Percentiles rank a stretch among this genome's conserved stretches.
Evolutionary conservation across 2,329 filamentous ascomycete genomes (phyloP).

Genomic region (Alternaria ventricosa): DNA sequence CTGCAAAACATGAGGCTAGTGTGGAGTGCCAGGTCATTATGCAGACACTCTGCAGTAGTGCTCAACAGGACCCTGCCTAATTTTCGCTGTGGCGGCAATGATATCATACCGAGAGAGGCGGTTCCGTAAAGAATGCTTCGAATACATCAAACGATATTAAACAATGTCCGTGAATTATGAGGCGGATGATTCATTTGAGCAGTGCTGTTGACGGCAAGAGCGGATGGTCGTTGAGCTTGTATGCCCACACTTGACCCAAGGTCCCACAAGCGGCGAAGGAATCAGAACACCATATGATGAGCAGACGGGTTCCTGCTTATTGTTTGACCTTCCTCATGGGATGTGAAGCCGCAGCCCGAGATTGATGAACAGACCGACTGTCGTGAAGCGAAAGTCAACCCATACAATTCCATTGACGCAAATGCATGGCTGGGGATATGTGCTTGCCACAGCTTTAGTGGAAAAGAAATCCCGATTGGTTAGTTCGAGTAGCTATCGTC

Average conservation of each 20-base stretch:
- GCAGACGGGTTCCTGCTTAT: conserved; percentile 27
- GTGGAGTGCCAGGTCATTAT: conserved; percentile 19
- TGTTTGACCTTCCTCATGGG: conserved; percentile 1
- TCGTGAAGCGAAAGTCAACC: conserved; percentile 7
- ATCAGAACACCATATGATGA: conserved; percentile 10
- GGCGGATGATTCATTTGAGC: neutral
- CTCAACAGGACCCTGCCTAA: conserved; percentile 4
- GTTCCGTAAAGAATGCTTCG: neutral
- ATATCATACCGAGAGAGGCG: conserved; percentile 2
- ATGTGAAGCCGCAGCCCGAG: neutral
- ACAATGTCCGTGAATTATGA: conserved; percentile 1
- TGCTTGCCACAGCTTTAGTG: neutral
- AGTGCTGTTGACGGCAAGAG: neutral
- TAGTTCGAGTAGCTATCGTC: neutral
- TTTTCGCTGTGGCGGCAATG: conserved; percentile 3
- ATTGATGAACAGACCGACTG: neutral
- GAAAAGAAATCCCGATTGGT: neutral
- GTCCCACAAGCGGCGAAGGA: conserved; percentile 4
- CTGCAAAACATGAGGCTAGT: conserved; percentile 16
- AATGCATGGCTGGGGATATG: neutral
- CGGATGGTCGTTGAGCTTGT: conserved; percentile 18
- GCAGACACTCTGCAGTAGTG: conserved; percentile 23
- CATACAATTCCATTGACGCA: neutral
- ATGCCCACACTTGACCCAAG: conserved; percentile 19
- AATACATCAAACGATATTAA: neutral